phyloP scores from a whole-genome alignment of 257 asterid genomes.

The Gardenia jasminoides region DNA sequence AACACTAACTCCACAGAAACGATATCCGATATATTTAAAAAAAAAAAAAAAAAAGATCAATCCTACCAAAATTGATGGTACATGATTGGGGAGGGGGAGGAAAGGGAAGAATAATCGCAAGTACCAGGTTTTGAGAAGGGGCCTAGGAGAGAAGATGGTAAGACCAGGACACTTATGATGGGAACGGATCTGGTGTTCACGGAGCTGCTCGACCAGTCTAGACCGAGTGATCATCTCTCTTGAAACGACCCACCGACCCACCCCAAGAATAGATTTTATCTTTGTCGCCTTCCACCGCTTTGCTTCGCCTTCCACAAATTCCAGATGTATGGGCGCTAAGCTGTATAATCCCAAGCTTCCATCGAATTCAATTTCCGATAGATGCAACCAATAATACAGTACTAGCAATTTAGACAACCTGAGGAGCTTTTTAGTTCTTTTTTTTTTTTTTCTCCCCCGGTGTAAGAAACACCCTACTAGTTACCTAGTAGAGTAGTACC shows the following conservation, averaged over 20 bases:
- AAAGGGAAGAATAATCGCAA: neutral
- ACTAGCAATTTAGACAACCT: too few relatives aligned
- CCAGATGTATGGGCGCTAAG: too few relatives aligned
- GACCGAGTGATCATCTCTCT: slow-evolving; percentile 78
- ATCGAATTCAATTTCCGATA: too few relatives aligned
- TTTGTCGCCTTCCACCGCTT: too few relatives aligned
- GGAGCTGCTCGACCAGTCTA: slow-evolving; percentile 83
- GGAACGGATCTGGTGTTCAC: slow-evolving; percentile 91
- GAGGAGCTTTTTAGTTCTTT: too few relatives aligned
- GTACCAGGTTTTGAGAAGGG: slow-evolving; percentile 64
- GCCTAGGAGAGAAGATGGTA: slow-evolving; percentile 71
- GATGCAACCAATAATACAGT: too few relatives aligned
- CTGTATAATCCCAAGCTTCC: too few relatives aligned
- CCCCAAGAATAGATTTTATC: too few relatives aligned
- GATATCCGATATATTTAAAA: neutral
- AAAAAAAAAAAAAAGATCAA: neutral
- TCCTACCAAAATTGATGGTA: neutral
- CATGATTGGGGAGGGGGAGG: neutral
- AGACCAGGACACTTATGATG: slow-evolving; percentile 79
- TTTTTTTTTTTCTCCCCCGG: too few relatives aligned
- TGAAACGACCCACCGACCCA: neutral
- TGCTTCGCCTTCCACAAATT: too few relatives aligned
- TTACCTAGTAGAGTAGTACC: too few relatives aligned
- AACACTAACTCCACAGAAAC: neutral
- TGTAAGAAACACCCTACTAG: too few relatives aligned